phyloP scores from a whole-genome alignment of 805 yeast species.

The Sugiyamaella chiloensis region DNA sequence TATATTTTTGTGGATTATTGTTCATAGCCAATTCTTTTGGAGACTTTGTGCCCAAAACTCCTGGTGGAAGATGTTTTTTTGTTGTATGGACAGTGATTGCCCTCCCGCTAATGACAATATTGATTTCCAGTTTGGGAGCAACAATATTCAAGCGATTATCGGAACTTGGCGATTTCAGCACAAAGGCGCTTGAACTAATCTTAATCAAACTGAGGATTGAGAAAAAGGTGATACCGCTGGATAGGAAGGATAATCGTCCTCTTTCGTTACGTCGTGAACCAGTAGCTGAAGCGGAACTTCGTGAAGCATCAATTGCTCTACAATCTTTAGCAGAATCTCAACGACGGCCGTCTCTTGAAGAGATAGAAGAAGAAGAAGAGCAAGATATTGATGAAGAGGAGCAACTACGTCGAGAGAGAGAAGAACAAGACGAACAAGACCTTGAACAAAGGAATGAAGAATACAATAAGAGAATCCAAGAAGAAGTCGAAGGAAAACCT shows the following conservation, averaged over 20 bases:
- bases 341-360: background rate
- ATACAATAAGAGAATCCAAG: background rate
- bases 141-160: background rate
- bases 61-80: slow-evolving; percentile 71
- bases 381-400: background rate
- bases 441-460: background rate
- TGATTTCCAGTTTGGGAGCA: slow-evolving; percentile 28
- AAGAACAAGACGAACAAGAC: background rate
- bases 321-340: background rate
- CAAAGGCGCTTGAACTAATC: background rate
- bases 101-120: slow-evolving; percentile 81
- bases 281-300: slow-evolving; percentile 1
- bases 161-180: background rate
- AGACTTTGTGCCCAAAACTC: slow-evolving; percentile 57
- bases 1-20: slow-evolving; percentile 76
- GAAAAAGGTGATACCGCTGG: background rate
- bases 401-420: background rate
- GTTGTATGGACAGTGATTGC: slow-evolving; percentile 79
- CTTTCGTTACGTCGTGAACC: background rate
- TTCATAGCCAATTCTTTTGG: slow-evolving; percentile 86
- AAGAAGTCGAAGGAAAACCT: slow-evolving; percentile 2
- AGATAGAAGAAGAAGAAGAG: background rate
- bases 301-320: background rate
- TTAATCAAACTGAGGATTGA: background rate
- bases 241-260: background rate